Evolutionary conservation across 371 early-diverging fungal genomes (phyloP).

Genomic region (Umbelopsis sp.): DNA sequence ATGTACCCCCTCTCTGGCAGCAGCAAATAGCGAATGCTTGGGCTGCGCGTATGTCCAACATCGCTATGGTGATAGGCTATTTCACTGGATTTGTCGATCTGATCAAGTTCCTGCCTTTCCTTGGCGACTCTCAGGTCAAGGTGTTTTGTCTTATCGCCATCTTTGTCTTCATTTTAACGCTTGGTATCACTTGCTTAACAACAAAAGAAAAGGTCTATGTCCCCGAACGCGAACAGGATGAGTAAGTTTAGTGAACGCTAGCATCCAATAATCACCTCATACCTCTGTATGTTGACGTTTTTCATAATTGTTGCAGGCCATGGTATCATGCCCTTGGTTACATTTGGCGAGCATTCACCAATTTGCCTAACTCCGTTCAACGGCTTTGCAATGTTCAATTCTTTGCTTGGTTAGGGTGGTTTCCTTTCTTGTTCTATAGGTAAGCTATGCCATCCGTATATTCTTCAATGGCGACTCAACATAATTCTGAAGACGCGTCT

Average conservation of each 20-base stretch:
- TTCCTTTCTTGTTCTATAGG: constrained; percentile 62
- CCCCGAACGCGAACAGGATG: constrained; percentile 25
- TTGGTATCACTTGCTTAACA: constrained; percentile 52
- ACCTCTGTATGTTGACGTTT: background rate
- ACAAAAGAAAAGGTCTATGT: constrained; percentile 45
- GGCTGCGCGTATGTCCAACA: constrained; percentile 70
- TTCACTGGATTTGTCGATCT: constrained; percentile 72
- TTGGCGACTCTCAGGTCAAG: constrained; percentile 66
- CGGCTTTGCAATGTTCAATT: constrained; percentile 72
- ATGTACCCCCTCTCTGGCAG: constrained; percentile 63
- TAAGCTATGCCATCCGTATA: background rate
- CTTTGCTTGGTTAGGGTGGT: constrained; percentile 78
- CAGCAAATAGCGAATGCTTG: constrained; percentile 70
- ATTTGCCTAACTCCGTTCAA: constrained; percentile 56
- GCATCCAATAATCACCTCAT: background rate
- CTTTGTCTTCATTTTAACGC: constrained; percentile 44
- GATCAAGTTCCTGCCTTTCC: constrained; percentile 57
- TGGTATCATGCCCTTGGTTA: constrained; percentile 40
- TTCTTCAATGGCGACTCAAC: too few relatives aligned
- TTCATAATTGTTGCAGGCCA: constrained; percentile 26
- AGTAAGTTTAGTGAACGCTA: background rate
- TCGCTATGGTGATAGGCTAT: constrained; percentile 72
- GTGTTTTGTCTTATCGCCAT: constrained; percentile 61
- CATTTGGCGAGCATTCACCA: constrained; percentile 46
- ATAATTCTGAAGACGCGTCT: too few relatives aligned